These are phyloP conservation scores for Chloroidium sp. DNA, from an alignment of 163 green algal species.

Conservation along the genomic window DNA sequence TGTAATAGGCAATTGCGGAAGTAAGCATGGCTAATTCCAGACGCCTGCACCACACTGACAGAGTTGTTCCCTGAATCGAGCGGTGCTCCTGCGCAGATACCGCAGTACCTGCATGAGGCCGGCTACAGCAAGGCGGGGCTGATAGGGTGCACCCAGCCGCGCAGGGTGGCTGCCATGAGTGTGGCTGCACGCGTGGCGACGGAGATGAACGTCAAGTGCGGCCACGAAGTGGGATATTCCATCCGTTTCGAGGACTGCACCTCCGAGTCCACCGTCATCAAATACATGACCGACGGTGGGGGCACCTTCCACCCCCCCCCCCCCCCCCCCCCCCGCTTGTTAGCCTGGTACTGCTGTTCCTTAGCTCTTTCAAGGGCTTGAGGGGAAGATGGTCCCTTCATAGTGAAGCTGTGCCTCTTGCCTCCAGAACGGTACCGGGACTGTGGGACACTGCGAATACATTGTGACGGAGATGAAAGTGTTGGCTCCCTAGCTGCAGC, in stretches of 20 bases:
- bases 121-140: constrained; percentile 82
- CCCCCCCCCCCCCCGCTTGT: background rate
- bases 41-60: background rate
- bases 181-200: constrained; percentile 85
- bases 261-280: constrained; percentile 78
- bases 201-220: constrained; percentile 59
- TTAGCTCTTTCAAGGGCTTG: background rate
- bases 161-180: constrained; percentile 90
- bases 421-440: too few species aligned
- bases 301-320: too few species aligned
- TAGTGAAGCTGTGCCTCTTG: too few species aligned
- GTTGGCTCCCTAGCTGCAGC: too few species aligned
- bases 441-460: too few species aligned
- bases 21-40: background rate
- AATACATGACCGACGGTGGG: constrained; percentile 28
- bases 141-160: constrained; percentile 93
- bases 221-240: constrained; percentile 80
- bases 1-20: background rate
- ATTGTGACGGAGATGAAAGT: too few species aligned
- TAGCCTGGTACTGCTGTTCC: too few species aligned
- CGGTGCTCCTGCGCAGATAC: constrained; percentile 36
- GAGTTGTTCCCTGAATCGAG: background rate
- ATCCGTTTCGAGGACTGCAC: constrained; percentile 99
- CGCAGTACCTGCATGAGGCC: constrained; percentile 92
- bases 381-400: too few species aligned